Evolutionary conservation across 148 eudicot genomes (phyloP).

Genomic region (Rheum nobile): DNA sequence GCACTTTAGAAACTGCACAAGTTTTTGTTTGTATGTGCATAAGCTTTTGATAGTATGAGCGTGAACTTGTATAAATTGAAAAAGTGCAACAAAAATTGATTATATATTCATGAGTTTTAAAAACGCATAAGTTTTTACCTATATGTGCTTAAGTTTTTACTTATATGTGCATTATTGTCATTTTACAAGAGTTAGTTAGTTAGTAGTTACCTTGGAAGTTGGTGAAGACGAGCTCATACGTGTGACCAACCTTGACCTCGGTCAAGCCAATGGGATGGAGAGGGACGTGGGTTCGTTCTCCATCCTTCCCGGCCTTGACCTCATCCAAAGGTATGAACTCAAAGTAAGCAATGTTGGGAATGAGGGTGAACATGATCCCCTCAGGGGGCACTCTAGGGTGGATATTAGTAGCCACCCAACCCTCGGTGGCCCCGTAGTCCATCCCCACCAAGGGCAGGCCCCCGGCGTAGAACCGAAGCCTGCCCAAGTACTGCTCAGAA

Average conservation of each 20-base stretch:
- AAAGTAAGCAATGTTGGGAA: constrained; percentile 51
- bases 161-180: not conserved
- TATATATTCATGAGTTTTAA: too few species aligned
- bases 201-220: constrained; percentile 46
- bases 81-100: too few species aligned
- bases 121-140: too few species aligned
- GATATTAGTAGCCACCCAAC: constrained; percentile 56
- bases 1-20: too few species aligned
- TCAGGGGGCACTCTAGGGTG: constrained; percentile 48
- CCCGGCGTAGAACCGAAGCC: constrained; percentile 44
- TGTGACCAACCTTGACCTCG: constrained; percentile 49
- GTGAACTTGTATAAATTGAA: too few species aligned
- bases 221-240: constrained; percentile 48
- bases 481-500: constrained; percentile 48
- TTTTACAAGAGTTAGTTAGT: not conserved
- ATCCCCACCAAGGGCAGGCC: constrained; percentile 34
- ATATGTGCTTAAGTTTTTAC: too few species aligned
- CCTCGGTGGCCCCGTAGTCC: constrained; percentile 59
- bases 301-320: constrained; percentile 8
- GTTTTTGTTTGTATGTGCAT: too few species aligned
- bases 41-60: too few species aligned
- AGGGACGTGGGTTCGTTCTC: constrained; percentile 4
- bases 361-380: constrained; percentile 28
- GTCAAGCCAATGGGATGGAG: constrained; percentile 35
- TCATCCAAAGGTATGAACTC: constrained; percentile 48